These are phyloP conservation scores for Ophiosphaerella narmari DNA, from an alignment of 2,329 filamentous ascomycete species.

Conservation along the genomic window DNA sequence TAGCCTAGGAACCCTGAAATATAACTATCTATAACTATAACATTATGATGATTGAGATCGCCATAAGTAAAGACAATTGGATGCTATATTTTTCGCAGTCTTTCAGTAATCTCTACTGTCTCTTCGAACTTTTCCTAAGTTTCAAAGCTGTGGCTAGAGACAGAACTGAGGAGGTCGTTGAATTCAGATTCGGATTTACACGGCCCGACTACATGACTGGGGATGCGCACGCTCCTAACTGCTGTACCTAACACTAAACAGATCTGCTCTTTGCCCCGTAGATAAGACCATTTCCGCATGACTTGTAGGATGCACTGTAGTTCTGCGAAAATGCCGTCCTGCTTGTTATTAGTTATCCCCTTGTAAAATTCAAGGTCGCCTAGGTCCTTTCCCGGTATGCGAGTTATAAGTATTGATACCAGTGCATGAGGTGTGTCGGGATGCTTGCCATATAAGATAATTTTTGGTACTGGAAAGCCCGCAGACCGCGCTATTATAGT, in stretches of 20 bases:
- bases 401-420: conserved; percentile 41
- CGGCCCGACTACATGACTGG: conserved; percentile 37
- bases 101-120: conserved; percentile 22
- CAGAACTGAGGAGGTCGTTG: conserved; percentile 32
- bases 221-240: conserved; percentile 40
- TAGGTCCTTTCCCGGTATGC: conserved; percentile 43
- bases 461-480: conserved; percentile 22
- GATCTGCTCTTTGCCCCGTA: conserved; percentile 22
- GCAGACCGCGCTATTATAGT: conserved; percentile 16
- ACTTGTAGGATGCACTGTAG: conserved; percentile 39
- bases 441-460: conserved; percentile 22
- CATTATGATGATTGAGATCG: conserved; percentile 25
- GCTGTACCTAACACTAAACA: conserved; percentile 39
- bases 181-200: conserved; percentile 33
- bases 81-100: conserved; percentile 26
- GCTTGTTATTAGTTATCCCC: conserved; percentile 28
- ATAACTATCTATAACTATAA: conserved; percentile 23
- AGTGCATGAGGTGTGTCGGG: conserved; percentile 14
- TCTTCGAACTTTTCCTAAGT: conserved; percentile 31
- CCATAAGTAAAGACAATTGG: conserved; percentile 33
- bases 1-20: conserved; percentile 24
- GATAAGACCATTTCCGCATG: conserved; percentile 45
- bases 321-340: conserved; percentile 42
- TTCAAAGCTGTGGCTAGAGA: conserved; percentile 35
- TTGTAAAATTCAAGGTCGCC: conserved; percentile 31